These are phyloP conservation scores for Taphrina confusa DNA, from an alignment of 1,139 yeast species.

Conservation along the genomic window DNA sequence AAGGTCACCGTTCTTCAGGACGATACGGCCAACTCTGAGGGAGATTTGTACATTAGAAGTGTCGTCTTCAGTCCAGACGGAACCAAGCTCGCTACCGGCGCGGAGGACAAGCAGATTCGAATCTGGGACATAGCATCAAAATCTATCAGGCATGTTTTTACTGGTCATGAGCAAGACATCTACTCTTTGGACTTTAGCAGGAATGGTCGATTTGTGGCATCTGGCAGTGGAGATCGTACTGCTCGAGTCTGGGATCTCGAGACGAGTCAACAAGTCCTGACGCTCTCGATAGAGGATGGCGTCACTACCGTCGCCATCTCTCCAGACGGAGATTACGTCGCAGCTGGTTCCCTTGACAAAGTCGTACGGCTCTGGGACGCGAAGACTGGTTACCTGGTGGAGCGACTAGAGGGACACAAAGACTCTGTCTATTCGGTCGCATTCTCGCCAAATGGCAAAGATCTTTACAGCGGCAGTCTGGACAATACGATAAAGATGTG, in stretches of 20 bases:
- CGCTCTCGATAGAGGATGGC: conserved; percentile 92
- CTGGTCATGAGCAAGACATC: conserved; percentile 97
- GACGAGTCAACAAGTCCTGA: conserved; percentile 84
- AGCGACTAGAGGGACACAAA: conserved; percentile 93
- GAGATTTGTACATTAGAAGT: conserved; percentile 89
- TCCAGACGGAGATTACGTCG: conserved; percentile 90
- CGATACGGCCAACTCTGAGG: conserved; percentile 57
- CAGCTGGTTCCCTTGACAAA: conserved; percentile 95
- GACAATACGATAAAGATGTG: conserved; percentile 96
- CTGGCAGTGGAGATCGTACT: conserved; percentile 96
- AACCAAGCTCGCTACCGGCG: conserved; percentile 92
- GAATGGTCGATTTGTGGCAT: conserved; percentile 88
- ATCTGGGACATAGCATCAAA: conserved; percentile 93
- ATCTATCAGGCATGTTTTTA: conserved; percentile 80
- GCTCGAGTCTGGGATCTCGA: conserved; percentile 96
- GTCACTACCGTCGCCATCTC: conserved; percentile 97
- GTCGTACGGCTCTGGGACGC: conserved; percentile 98
- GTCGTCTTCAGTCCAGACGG: conserved; percentile 98
- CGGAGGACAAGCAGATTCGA: conserved; percentile 93
- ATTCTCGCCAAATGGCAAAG: conserved; percentile 87
- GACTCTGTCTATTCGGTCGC: conserved; percentile 96
- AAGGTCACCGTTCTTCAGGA: conserved; percentile 83
- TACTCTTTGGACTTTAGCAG: conserved; percentile 95
- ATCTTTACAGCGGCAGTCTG: conserved; percentile 89
- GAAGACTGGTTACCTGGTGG: conserved; percentile 80